Evolutionary conservation across 2,329 filamentous ascomycete genomes (phyloP).

Genomic region (Fusarium citri): DNA sequence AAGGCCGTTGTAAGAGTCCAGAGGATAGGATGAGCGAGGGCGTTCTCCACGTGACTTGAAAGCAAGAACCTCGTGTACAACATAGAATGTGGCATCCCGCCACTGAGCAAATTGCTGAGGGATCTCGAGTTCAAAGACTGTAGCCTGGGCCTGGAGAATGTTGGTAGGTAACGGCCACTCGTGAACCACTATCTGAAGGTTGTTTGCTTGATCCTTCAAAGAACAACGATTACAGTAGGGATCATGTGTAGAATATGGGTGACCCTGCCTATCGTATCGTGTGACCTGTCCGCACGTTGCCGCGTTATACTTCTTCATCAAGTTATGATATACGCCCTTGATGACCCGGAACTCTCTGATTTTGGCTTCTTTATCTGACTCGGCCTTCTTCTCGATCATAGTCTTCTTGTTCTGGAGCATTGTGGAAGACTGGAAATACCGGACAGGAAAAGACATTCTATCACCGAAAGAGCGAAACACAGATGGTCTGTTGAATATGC

Average conservation of each 20-base stretch:
- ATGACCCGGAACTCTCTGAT: slow-evolving; percentile 35
- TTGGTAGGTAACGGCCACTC: slow-evolving; percentile 67
- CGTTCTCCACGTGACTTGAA: background rate
- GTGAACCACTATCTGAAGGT: slow-evolving; percentile 59
- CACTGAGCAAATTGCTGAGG: slow-evolving; percentile 59
- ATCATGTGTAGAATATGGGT: no score
- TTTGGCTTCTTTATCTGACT: slow-evolving; percentile 4
- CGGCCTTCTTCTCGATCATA: slow-evolving; percentile 56
- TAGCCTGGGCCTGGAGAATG: slow-evolving; percentile 53
- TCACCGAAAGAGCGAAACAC: slow-evolving; percentile 37
- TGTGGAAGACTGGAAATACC: slow-evolving; percentile 31
- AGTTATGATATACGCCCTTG: no score
- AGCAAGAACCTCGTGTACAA: slow-evolving; percentile 56
- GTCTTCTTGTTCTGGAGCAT: slow-evolving; percentile 47
- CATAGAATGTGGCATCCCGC: slow-evolving; percentile 60
- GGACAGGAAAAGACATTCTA: slow-evolving; percentile 25
- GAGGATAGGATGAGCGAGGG: background rate
- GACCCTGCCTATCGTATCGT: no score
- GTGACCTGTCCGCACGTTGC: no score
- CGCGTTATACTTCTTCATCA: no score
- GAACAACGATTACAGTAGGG: slow-evolving; percentile 54
- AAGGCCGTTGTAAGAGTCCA: slow-evolving; percentile 24
- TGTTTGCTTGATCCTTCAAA: slow-evolving; percentile 46
- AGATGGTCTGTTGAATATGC: background rate
- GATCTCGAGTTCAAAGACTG: slow-evolving; percentile 64